Conservation (phyloP, 345 rosid species). For the Pugionium dolabratum region DNA sequence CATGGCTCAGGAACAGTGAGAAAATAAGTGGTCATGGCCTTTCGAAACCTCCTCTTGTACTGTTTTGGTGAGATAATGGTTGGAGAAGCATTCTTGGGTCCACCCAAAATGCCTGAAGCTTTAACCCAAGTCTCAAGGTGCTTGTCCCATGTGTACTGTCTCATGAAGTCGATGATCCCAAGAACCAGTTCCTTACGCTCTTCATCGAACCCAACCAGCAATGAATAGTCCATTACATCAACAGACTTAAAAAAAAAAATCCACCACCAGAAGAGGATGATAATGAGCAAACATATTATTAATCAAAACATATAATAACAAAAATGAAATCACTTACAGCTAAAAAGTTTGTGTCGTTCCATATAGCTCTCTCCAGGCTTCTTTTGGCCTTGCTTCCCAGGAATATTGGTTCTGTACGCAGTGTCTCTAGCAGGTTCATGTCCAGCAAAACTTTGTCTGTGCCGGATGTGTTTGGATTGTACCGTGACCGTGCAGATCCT, state of each 20-base stretch:
- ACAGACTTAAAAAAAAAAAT: conserved; percentile 49
- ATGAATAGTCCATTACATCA: conserved; percentile 93
- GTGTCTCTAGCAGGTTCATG: conserved; percentile 74
- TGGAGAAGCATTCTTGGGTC: conserved; percentile 74
- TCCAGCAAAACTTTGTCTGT: conserved; percentile 77
- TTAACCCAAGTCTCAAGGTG: conserved; percentile 98
- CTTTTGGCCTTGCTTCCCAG: conserved; percentile 96
- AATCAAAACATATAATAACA: background rate
- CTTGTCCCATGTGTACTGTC: conserved; percentile 99
- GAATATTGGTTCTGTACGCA: conserved; percentile 85
- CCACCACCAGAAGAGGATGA: background rate
- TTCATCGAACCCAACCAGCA: conserved; percentile 91
- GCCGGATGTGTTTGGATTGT: conserved; percentile 83
- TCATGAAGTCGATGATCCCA: conserved; percentile 96
- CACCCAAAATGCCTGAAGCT: conserved; percentile 88
- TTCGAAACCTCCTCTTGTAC: conserved; percentile 92
- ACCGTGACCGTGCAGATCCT: conserved; percentile 82
- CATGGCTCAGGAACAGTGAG: conserved; percentile 91
- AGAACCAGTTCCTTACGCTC: conserved; percentile 86
- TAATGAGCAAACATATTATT: background rate
- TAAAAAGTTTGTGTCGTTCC: conserved; percentile 92
- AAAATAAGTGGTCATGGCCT: conserved; percentile 94
- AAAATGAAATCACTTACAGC: conserved; percentile 63
- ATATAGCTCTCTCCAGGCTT: conserved; percentile 89
- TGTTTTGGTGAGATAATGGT: conserved; percentile 87